Base-by-base conservation (phyloP, 805 yeast species). In the Saccharomycopsis capsularis region DNA sequence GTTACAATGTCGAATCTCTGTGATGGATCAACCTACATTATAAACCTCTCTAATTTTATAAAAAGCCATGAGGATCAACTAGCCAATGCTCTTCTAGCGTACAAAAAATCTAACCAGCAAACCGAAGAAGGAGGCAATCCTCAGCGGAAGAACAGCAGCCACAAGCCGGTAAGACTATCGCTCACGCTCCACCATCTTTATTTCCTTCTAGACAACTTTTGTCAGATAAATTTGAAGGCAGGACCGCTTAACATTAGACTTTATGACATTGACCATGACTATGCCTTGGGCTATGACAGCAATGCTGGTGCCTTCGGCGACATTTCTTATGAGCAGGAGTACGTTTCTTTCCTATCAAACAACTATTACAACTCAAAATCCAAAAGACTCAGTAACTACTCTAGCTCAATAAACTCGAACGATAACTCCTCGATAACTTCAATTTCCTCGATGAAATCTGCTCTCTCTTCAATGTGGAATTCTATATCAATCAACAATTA, bases 151-250 rank as follows among this genome's bases (percentile, higher is more conserved):
- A 44, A 59, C n/a, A n/a, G 47, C 13, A 29, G 25, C 3, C 42
- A 34, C 4, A 79, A 78, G 56, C 82, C 84, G 0, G 73, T 76
- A 13, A 63, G 85, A 50, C 65, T 81, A 21, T 73, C 76, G 13
- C 65, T 81, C 46, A 78, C 85, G 16, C 65, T 79, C 24, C 87
- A 81, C 60, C 86, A 81, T 59, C 65, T 81, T 25, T 81, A 77
- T 58, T 81, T 74, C 56, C 67, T 81, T 21, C 62, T 78, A n/a
- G 84, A 79, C 38, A 68, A 75, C 46, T 78, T 81, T 47, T 63
- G 79, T 68, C 66, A 69, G 49, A 48, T 75, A 60, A 63, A 70
- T 53, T 54, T 70, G 57, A 48, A 74, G 27, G 78, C 80, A 7
- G 87, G 87, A 0, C 85, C 86, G 2, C 65, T 80, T 63, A 76